These are phyloP conservation scores for Aspergillus jensenii DNA, from an alignment of 2,329 filamentous ascomycete genomes.

Conservation along the genomic window DNA sequence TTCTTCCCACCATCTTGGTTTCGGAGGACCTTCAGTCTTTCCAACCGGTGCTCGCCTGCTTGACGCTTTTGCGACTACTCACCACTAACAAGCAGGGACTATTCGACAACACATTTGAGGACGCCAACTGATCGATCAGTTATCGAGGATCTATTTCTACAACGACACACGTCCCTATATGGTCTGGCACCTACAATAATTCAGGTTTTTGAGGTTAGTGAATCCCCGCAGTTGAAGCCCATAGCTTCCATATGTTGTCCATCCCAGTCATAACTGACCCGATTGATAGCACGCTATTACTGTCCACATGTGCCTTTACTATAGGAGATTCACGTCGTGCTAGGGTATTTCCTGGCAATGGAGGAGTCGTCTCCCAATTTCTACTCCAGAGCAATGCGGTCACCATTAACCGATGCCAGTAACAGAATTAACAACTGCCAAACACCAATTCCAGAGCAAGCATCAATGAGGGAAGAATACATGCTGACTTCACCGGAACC, in stretches of 20 bases:
- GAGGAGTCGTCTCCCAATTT: slow-evolving; percentile 15
- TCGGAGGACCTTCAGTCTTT: background rate
- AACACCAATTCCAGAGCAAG: slow-evolving; percentile 21
- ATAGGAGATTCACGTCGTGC: slow-evolving; percentile 11
- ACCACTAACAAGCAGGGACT: background rate
- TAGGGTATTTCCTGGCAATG: slow-evolving; percentile 25
- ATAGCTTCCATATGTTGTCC: background rate
- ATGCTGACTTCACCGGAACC: slow-evolving; percentile 23
- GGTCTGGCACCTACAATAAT: background rate
- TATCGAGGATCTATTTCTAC: no score
- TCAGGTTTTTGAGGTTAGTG: background rate
- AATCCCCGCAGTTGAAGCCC: background rate
- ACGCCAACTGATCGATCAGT: no score
- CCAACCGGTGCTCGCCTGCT: background rate
- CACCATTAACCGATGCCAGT: slow-evolving; percentile 51
- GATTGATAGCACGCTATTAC: background rate
- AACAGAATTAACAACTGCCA: slow-evolving; percentile 49
- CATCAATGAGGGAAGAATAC: slow-evolving; percentile 14
- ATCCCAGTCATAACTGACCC: background rate
- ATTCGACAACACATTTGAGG: background rate
- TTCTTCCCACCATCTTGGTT: background rate
- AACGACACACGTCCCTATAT: no score
- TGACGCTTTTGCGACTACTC: slow-evolving; percentile 2
- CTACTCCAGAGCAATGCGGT: slow-evolving; percentile 23
- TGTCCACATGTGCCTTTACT: slow-evolving; percentile 10